Base-by-base conservation (phyloP, 2,329 filamentous ascomycete genomes). In the Xylaria sp. region DNA sequence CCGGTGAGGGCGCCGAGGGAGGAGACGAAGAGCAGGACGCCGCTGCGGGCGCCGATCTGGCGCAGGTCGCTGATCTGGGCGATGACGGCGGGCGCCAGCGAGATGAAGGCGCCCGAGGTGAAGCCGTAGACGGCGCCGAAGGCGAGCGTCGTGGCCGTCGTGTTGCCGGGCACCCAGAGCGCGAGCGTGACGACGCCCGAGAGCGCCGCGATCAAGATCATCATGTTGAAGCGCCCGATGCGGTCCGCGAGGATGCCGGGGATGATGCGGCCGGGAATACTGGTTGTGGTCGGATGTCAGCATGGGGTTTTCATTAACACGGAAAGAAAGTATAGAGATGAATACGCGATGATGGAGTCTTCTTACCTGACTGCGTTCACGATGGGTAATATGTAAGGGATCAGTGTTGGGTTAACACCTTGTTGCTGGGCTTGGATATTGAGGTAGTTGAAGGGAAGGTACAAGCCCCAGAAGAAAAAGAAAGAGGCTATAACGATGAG, bases 51-150 rank as follows among this genome's bases (percentile, higher is more conserved):
- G 16, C 92, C 92, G 40, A 94, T 90, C 77, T 92, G 85, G 23
- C 87, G 83, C 44, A 93, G 86, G 54, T 92, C 90, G 1, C 87
- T 90, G 69, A 93, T 91, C 74, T 93, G 90, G 1, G 90, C 90
- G 25, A 94, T 82, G 16, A 92, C 81, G 0, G 90, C 85, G 0
- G 91, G 89, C 0, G 83, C 80, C 18, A 92, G 79, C 1, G 86
- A 86, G 58, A 91, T 86, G 73, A 88, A 90, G 2, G 86, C 86
- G 13, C 91, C 91, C 0, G 87, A 89, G 13, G 83, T 83, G 77
- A 92, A 91, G 5, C 90, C 91, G 71, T 90, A 92, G 1, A 91
- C 75, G 2, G 84, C 82, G 16, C 86, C 84, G 78, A 90, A 92
- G 18, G 87, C 81, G 59, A 92, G 84, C 42, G 88, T 86, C 2